Evolutionary conservation across 1,139 yeast species (phyloP), one percentile per base, ranked within the genome.

Genomic region (Nakaseomyces uthaithaninus): DNA sequence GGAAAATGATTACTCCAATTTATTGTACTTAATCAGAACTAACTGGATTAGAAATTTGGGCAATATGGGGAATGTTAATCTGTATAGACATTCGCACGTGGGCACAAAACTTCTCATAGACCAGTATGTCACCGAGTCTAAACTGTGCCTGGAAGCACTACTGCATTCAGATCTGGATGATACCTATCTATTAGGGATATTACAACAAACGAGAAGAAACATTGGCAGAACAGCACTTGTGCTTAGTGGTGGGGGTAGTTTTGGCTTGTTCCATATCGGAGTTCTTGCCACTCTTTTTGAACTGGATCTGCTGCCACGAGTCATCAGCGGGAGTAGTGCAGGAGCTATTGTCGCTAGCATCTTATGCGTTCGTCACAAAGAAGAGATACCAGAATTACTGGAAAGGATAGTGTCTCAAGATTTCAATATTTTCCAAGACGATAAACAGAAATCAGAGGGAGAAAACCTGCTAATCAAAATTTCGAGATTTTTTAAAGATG

Each of bases 331-430:
- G 0, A 82, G 95, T 9, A 85, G 95, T 11, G 95, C 97, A 0
- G 99, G 99, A 14, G 87, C 96, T 1, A 89, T 91, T 41, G 80
- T 93, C 43, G 97, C 98, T 10, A 76, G 95, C 42, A 76, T 89
- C 14, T 67, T 91, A 39, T 86, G 95, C 54, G 80, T 84, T 15
- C 86, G 83, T 55, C 75, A 80, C 11, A 80, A 80, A 50, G 84
- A 77, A 37, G 97, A 89, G 59, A 72, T 84, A 2, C 67, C 73
- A 19, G 67, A 62, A 3, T 61, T 84, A 19, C 63, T 84, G 36
- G 68, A 68, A 27, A 68, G 73, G 2, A 68, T 84, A 27, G 66
- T 79, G 27, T 69, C 69, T 11, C 67, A 70, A 39, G 75, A 77
- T 38, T 82, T 87, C 55, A 76, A 80, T 54, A 83, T 91, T 14